phyloP scores from a whole-genome alignment of 306 rosid species.

The Styphnolobium japonicum region DNA sequence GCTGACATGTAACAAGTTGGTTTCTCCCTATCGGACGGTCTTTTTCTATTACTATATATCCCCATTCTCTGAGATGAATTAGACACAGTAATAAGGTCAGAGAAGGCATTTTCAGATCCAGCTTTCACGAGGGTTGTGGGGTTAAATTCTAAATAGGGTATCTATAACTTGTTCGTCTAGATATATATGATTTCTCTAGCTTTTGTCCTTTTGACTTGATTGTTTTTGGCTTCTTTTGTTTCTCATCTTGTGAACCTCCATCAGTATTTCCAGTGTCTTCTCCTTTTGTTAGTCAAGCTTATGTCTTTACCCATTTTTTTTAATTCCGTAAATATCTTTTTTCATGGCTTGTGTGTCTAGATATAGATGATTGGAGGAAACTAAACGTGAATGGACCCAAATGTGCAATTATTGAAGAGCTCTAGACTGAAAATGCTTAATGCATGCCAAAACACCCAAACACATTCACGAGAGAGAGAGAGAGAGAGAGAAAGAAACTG shows the following conservation, averaged over 20 bases:
- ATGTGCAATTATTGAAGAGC: slow-evolving; percentile 26
- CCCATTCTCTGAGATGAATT: not conserved
- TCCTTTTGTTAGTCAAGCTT: slow-evolving; percentile 1
- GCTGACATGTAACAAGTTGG: not conserved
- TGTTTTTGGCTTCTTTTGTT: slow-evolving; percentile 42
- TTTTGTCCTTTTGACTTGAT: slow-evolving; percentile 37
- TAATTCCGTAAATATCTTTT: not conserved
- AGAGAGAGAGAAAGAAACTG: not conserved
- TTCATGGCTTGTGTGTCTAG: slow-evolving; percentile 13
- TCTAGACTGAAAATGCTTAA: slow-evolving; percentile 11
- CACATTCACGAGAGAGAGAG: slow-evolving; percentile 25
- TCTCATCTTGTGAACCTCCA: slow-evolving; percentile 47
- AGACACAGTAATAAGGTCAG: slow-evolving; percentile 27
- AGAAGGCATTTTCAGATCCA: slow-evolving; percentile 21
- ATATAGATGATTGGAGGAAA: slow-evolving; percentile 12
- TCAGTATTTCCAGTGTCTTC: slow-evolving; percentile 1
- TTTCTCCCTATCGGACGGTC: not conserved
- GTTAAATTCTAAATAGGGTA: slow-evolving; percentile 15
- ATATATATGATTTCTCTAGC: slow-evolving; percentile 7
- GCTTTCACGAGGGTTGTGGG: slow-evolving; percentile 1
- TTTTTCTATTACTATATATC: not conserved
- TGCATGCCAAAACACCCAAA: slow-evolving; percentile 7
- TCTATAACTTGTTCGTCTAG: slow-evolving; percentile 4
- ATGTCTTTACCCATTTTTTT: not conserved
- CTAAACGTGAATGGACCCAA: not conserved